Conservation (phyloP, 2,329 filamentous ascomycete genomes). For the Zasmidium cellare region DNA sequence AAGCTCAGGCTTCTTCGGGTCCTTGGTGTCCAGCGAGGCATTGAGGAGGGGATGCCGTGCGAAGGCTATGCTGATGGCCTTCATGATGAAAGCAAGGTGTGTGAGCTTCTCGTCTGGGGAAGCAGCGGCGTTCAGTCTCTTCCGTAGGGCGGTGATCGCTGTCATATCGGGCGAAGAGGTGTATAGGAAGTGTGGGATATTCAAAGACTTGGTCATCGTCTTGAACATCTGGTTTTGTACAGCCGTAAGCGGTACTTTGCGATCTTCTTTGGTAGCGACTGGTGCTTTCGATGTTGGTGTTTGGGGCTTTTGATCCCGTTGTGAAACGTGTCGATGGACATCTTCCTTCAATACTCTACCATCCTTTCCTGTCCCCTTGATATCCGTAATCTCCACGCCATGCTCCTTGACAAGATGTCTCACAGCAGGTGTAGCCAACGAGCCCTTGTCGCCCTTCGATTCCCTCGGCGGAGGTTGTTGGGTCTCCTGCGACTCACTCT, state of each 20-base stretch:
- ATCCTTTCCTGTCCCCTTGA: conserved; percentile 84
- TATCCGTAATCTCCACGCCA: conserved; percentile 72
- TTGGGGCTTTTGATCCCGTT: conserved; percentile 43
- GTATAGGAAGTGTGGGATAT: conserved; percentile 94
- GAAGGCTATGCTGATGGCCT: conserved; percentile 85
- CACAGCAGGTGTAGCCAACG: conserved; percentile 87
- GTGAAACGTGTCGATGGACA: conserved; percentile 55
- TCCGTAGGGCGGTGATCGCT: conserved; percentile 69
- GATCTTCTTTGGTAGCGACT: conserved; percentile 57
- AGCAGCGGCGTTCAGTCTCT: conserved; percentile 66
- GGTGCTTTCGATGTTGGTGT: conserved; percentile 36
- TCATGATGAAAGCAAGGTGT: conserved; percentile 92
- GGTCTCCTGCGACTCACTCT: background rate
- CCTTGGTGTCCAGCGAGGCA: conserved; percentile 69
- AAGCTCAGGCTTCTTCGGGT: conserved; percentile 68
- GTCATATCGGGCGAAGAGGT: conserved; percentile 86
- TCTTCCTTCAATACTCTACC: conserved; percentile 93
- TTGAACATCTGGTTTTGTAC: conserved; percentile 96
- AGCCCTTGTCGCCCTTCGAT: conserved; percentile 61
- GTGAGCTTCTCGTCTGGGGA: conserved; percentile 66
- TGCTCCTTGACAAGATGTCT: conserved; percentile 81
- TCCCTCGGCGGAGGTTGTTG: conserved; percentile 32
- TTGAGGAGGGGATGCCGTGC: conserved; percentile 84
- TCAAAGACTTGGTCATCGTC: conserved; percentile 87
- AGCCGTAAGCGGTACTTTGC: conserved; percentile 67